These are phyloP conservation scores for Ampelocalamus luodianensis DNA, from an alignment of 176 grass and related monocot genomes.

Conservation along the genomic window DNA sequence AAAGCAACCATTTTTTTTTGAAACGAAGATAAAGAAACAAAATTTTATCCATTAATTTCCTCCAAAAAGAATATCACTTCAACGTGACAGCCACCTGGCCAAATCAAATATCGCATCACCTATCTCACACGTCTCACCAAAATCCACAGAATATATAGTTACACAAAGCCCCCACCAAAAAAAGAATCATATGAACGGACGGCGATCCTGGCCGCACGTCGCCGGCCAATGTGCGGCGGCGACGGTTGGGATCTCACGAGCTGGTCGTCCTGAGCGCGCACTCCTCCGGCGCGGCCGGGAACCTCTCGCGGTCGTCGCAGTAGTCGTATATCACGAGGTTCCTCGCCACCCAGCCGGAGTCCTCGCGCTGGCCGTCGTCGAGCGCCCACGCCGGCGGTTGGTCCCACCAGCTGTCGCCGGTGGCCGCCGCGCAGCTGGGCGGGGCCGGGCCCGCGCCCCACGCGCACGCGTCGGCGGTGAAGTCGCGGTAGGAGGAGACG, in stretches of 20 bases:
- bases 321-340: slow-evolving; percentile 97
- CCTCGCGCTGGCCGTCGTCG: slow-evolving; percentile 58
- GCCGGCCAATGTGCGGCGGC: neutral
- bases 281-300: slow-evolving; percentile 65
- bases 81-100: slow-evolving; percentile 5
- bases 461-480: slow-evolving; percentile 75
- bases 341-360: slow-evolving; percentile 63
- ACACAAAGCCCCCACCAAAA: neutral
- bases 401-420: slow-evolving; percentile 81
- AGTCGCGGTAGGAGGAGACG: slow-evolving; percentile 92
- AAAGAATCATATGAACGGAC: neutral
- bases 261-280: slow-evolving; percentile 47
- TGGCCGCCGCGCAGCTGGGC: slow-evolving; percentile 58
- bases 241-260: neutral
- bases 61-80: slow-evolving; percentile 1
- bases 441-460: slow-evolving; percentile 32
- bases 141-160: neutral
- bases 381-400: slow-evolving; percentile 82
- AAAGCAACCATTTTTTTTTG: neutral
- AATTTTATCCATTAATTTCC: neutral
- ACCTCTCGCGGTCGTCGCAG: slow-evolving; percentile 78
- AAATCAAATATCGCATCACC: neutral
- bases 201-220: neutral
- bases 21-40: neutral
- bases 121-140: neutral